A percentile compares a stretch with the other conserved stretches of the same genome.
Conservation (phyloP, 257 asterid species). For the Handroanthus guayacan region DNA sequence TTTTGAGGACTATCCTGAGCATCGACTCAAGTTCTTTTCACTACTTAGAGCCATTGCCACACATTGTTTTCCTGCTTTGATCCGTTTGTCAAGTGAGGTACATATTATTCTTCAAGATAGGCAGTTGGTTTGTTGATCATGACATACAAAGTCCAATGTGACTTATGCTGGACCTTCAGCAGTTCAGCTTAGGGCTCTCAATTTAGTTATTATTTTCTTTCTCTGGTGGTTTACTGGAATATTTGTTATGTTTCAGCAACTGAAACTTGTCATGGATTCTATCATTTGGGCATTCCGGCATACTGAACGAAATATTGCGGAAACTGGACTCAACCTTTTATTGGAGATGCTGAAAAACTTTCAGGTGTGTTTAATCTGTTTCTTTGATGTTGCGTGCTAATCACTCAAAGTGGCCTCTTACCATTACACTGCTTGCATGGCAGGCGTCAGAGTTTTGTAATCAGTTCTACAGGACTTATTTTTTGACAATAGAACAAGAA, state of each 20-base stretch:
- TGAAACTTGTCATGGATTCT: slow-evolving; percentile 96
- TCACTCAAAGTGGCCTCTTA: slow-evolving; percentile 28
- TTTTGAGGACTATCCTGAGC: slow-evolving; percentile 99
- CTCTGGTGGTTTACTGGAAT: slow-evolving; percentile 27
- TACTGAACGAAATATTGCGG: slow-evolving; percentile 97
- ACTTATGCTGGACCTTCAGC: slow-evolving; percentile 17
- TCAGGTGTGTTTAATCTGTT: slow-evolving; percentile 59
- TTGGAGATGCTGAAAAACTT: slow-evolving; percentile 93
- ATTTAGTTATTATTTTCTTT: slow-evolving; percentile 13
- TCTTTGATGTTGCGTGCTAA: not conserved
- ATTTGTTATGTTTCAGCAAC: slow-evolving; percentile 76
- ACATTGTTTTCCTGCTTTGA: slow-evolving; percentile 91
- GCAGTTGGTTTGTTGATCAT: slow-evolving; percentile 20
- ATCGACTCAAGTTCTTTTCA: slow-evolving; percentile 94
- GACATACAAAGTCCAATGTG: slow-evolving; percentile 7
- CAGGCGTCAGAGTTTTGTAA: slow-evolving; percentile 88
- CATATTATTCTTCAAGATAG: slow-evolving; percentile 2
- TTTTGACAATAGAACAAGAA: slow-evolving; percentile 90
- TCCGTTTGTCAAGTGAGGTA: slow-evolving; percentile 92
- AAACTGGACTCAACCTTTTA: slow-evolving; percentile 92
- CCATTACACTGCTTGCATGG: slow-evolving; percentile 38
- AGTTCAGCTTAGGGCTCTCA: slow-evolving; percentile 1
- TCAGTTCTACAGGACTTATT: slow-evolving; percentile 85
- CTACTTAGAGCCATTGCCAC: slow-evolving; percentile 94
- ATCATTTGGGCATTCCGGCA: slow-evolving; percentile 99